A percentile compares a stretch with the other conserved stretches of the same genome.
These are phyloP conservation scores for Chaetoceros muelleri DNA, from an alignment of 108 stramenopile species.

Conservation along the genomic window DNA sequence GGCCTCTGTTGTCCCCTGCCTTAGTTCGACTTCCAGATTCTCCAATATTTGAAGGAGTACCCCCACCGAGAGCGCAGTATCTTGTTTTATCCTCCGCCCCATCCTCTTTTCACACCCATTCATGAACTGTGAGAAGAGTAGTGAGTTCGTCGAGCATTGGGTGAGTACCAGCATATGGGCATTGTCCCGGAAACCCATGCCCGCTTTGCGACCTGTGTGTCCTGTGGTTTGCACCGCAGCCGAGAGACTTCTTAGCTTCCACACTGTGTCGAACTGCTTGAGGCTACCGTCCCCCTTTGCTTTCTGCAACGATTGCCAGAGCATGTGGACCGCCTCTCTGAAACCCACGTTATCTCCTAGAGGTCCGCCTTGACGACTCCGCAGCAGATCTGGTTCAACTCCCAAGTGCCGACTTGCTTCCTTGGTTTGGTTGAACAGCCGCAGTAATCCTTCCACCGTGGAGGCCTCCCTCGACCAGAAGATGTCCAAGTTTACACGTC, in stretches of 20 bases:
- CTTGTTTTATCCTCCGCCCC: neutral
- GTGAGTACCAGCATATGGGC: neutral
- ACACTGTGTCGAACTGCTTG: neutral
- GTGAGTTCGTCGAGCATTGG: neutral
- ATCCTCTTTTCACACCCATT: neutral
- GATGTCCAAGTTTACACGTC: conserved; percentile 38
- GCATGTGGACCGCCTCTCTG: neutral
- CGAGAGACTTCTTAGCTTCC: neutral
- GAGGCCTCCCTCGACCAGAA: conserved; percentile 25
- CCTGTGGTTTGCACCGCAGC: neutral
- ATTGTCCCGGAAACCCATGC: neutral
- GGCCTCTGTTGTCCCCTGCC: neutral
- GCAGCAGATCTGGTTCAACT: neutral
- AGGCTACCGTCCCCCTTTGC: neutral
- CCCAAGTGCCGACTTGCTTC: neutral
- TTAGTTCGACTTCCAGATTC: neutral
- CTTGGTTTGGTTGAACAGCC: neutral
- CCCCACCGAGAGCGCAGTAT: neutral
- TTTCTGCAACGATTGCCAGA: neutral
- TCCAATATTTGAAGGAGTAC: neutral
- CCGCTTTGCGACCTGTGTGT: neutral
- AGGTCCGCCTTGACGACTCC: neutral
- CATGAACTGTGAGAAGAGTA: neutral
- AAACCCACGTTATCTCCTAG: neutral
- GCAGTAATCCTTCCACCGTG: conserved; percentile 13